Evolutionary conservation across 148 eudicot species (phyloP).

Genomic region (Camellia lanceoleosa): DNA sequence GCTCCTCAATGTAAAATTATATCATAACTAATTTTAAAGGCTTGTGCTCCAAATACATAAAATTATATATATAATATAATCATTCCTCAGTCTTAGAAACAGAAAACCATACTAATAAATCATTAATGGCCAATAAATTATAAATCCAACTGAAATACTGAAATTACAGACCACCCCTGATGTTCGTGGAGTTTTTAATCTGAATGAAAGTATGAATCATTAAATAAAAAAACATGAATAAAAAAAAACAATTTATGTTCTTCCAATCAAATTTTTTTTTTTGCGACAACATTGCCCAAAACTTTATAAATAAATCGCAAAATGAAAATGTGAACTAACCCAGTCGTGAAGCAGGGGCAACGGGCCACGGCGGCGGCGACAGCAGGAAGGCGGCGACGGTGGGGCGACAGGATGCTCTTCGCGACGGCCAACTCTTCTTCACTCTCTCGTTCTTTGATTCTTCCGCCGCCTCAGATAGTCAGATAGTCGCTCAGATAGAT

Average conservation of each 20-base stretch:
- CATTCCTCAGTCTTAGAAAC: background rate
- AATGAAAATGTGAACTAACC: background rate
- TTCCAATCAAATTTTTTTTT: background rate
- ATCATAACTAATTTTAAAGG: too few relatives aligned
- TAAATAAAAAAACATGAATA: background rate
- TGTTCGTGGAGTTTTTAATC: background rate
- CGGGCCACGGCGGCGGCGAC: too few relatives aligned
- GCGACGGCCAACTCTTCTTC: too few relatives aligned
- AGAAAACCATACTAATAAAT: background rate
- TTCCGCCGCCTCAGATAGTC: rapidly evolving
- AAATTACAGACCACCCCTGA: background rate
- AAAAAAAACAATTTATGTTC: background rate
- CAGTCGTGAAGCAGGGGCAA: background rate
- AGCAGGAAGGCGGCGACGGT: too few relatives aligned
- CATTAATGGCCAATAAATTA: background rate
- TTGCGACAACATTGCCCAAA: background rate
- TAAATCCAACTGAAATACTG: background rate
- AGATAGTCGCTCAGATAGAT: too few relatives aligned
- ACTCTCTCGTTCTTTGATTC: too few relatives aligned
- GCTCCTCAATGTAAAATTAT: too few relatives aligned
- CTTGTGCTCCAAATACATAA: too few relatives aligned
- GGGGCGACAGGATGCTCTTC: too few relatives aligned
- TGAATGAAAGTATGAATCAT: background rate
- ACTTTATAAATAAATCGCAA: background rate
- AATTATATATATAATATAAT: too few relatives aligned